Base-by-base conservation (phyloP, 2,329 filamentous ascomycete genomes). In the Aspergillus sp. region DNA sequence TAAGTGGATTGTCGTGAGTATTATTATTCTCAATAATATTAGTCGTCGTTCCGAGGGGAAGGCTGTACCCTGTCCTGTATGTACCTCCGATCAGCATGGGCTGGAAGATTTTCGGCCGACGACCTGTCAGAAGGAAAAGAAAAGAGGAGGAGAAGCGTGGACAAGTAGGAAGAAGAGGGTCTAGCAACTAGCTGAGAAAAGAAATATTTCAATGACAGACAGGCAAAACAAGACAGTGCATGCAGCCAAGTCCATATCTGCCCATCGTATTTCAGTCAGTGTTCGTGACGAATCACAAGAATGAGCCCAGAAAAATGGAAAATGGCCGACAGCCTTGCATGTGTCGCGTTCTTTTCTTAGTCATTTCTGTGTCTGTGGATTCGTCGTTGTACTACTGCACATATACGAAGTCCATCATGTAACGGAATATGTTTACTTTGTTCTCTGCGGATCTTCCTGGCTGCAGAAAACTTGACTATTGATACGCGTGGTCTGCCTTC, bases 321-420 rank as follows among this genome's bases (percentile, higher is more conserved):
- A 20, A 23, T 20, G 19, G 39, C 17, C 20, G 22, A 25, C 19
- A 20, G 39, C 10, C 39, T 41, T 41, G 39, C 22, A 20, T 25
- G 23, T n/a, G 41, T 41, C 30, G 38, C 17, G 35, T 45, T 50
- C 22, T 27, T 23, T 46, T n/a, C 41, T 46, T 42, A 22, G 41
- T 49, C 44, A 44, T 41, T 35, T 37, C 22, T 32, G 41, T 5
- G 19, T 9, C 32, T 44, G 35, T n/a, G n/a, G 13, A 38, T 38
- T 38, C n/a, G 12, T 17, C 32, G 25, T 27, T 25, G 25, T 9
- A 9, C 3, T 22, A 9, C 7, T 23, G 6, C 7, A 23, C 3
- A 23, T 23, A 23, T 23, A 23, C 22, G 22, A 23, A 23, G 23
- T 27, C 25, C 20, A 22, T 27, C 25, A 27, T 27, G 25, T 27